Base-by-base conservation (phyloP, 2,329 filamentous ascomycete species). In the Stachybotrys echinatus region DNA sequence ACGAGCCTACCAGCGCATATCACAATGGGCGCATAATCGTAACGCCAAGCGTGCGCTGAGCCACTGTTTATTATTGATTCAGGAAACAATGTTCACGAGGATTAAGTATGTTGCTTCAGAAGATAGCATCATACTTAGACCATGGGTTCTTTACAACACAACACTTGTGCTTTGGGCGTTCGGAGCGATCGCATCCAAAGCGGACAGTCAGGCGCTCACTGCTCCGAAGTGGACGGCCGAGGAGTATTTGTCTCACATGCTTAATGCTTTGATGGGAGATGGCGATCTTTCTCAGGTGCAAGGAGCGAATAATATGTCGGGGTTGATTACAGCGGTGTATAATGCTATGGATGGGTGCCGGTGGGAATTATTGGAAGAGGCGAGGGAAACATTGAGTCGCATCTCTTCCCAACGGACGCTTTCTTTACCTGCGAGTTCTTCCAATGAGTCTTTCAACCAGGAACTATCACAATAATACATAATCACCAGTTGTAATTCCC, bases 91-190 rank as follows among this genome's bases (percentile, higher is more conserved):
- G 17, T 55, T 56, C 1, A 42, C 55, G 2, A 58, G 61, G 17
- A 55, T 59, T 8, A 56, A 53, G 37, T 62, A 62, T 10, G 56
- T 61, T 23, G 59, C 59, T 23, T 53, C 57, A 8, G 55, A 54
- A 2, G 59, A 62, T 19, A 61, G 58, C 20, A 45, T 62, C 8
- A 40, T 62, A 6, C 56, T 55, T 12, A 53, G 59, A 40, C 52
- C 59, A 2, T 62, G 59, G 59, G 59, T 58, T 18, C 34, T 62
- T 12, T 62, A 62, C 42, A 62, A 62, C 50, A 59, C 59, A 2
- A 54, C 59, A 2, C 23, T 62, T n/a, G 59, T 62, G 2, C 37
- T 62, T 3, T 62, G 59, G 59, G 59, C 59, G 4, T 62, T 62
- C 23, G 59, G 59, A 34, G 27, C 27, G 14, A 34, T 34, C 27